Conservation (phyloP, 2,329 filamentous ascomycete species). For the Boeremia lycopersici region DNA sequence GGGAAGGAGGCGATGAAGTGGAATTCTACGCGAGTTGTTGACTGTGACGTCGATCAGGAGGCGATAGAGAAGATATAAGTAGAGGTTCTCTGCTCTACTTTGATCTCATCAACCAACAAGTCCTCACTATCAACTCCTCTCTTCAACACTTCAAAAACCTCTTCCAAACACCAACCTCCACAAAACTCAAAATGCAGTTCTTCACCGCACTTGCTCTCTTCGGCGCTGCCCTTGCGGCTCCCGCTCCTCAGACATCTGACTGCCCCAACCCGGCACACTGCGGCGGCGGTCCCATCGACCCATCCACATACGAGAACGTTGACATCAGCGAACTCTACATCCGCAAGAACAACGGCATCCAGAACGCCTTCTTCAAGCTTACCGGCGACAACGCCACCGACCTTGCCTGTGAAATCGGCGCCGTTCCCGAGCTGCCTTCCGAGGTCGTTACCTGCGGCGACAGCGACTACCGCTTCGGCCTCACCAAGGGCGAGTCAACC, state of each 20-base stretch:
- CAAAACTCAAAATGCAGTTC: constrained; percentile 25
- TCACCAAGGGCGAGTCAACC: constrained; percentile 10
- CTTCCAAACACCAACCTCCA: background rate
- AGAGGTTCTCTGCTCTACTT: background rate
- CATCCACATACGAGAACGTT: constrained; percentile 27
- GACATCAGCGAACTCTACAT: constrained; percentile 26
- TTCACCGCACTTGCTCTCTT: constrained; percentile 26
- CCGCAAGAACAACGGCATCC: constrained; percentile 28
- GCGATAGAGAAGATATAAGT: constrained; percentile 20
- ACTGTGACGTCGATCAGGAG: constrained; percentile 11
- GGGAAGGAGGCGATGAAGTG: constrained; percentile 1
- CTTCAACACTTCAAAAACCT: background rate
- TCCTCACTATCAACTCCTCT: background rate
- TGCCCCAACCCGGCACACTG: constrained; percentile 34
- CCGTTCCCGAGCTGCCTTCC: constrained; percentile 20
- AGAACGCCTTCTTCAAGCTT: constrained; percentile 29
- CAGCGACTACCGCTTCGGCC: constrained; percentile 26
- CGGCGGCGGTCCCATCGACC: constrained; percentile 11
- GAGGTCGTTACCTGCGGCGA: constrained; percentile 22
- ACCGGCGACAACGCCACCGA: constrained; percentile 23
- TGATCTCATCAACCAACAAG: background rate
- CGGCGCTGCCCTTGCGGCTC: constrained; percentile 26
- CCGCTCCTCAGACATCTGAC: constrained; percentile 24
- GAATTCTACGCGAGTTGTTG: background rate
- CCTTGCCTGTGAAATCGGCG: constrained; percentile 17